Base-by-base conservation (phyloP, 2,329 filamentous ascomycete genomes). In the Colletotrichum navitas region DNA sequence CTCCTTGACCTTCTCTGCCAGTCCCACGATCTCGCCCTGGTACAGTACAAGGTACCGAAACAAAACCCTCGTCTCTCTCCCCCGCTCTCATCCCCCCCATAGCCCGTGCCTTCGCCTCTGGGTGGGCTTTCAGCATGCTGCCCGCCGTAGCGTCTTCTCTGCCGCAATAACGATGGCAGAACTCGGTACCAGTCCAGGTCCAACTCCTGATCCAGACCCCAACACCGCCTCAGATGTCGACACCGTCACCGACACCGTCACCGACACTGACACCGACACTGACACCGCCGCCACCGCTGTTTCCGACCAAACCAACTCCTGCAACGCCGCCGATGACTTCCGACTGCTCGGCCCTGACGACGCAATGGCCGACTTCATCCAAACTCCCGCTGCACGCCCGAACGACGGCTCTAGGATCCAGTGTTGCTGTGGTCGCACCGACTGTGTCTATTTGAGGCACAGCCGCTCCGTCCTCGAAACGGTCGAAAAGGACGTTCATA, bases 401-500 rank as follows among this genome's bases (percentile, higher is more conserved):
- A 74, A 78, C 61, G 72, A 75, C 56, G 66, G 78, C 63, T 77
- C 82, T 54, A 75, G 83, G 24, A 79, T 90, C 74, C 84, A 83
- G 62, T 98, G 96, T 86, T 99, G 95, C 84, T 99, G 95, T 84
- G 95, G 94, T 68, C 91, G 90, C 75, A 80, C 86, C 73, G 91
- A 94, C 77, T 98, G 95, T 82, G 88, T 91, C 76, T 94, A 93
- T 79, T 87, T 98, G 73, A 90, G 89, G 81, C 92, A 95, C 83
- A 98, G 95, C 82, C 91, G 91, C 80, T 87, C 88, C 56, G 87
- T 94, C 74, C 86, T 98, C 58, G 91, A 94, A 76, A 92, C 89
- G 73, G 87, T 98, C 74, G 95, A 98, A 83, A 92, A 92, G 77
- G 94, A 98, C 83, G 93, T 98, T 65, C 91, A 91, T 77, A 94